A percentile compares a stretch with the other conserved stretches of the same genome.
phyloP scores from a whole-genome alignment of 1,284 basidiomycete species.

The Ceratobasidium papillatum region DNA sequence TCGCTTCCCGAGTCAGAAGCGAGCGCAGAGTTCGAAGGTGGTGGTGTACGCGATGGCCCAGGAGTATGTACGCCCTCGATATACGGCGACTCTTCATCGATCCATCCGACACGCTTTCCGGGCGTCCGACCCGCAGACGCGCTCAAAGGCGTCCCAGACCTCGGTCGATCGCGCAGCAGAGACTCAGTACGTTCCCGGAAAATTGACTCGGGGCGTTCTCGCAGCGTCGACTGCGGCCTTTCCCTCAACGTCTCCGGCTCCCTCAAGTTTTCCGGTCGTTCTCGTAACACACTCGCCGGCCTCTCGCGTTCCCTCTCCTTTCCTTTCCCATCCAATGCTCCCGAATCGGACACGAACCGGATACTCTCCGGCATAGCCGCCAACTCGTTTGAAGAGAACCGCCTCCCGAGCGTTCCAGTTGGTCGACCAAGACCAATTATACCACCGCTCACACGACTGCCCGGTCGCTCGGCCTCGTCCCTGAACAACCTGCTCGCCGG shows the following conservation, averaged over 20 bases:
- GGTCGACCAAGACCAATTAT: slow-evolving; percentile 27
- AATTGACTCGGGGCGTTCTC: slow-evolving; percentile 25
- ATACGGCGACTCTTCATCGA: slow-evolving; percentile 35
- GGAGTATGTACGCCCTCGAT: slow-evolving; percentile 10
- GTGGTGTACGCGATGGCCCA: slow-evolving; percentile 1
- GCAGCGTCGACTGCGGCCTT: neutral
- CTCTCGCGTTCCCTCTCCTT: slow-evolving; percentile 14
- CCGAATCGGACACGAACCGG: slow-evolving; percentile 22
- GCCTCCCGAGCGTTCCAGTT: slow-evolving; percentile 17
- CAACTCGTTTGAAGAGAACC: slow-evolving; percentile 14
- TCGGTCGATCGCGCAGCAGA: slow-evolving; percentile 2
- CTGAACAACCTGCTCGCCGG: slow-evolving; percentile 28
- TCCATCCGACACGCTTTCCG: slow-evolving; percentile 31
- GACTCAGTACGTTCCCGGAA: slow-evolving; percentile 23
- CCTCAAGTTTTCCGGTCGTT: slow-evolving; percentile 10
- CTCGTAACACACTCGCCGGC: neutral
- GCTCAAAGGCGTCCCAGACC: slow-evolving; percentile 28
- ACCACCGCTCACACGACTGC: slow-evolving; percentile 26
- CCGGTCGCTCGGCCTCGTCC: slow-evolving; percentile 23
- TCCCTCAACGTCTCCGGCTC: slow-evolving; percentile 13
- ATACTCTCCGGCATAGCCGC: slow-evolving; percentile 3
- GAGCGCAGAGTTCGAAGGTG: slow-evolving; percentile 15
- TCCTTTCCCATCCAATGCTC: neutral
- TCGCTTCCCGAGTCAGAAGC: slow-evolving; percentile 11
- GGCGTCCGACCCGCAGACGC: slow-evolving; percentile 14